phyloP scores from a whole-genome alignment of 1,284 basidiomycete species.

The Ustilago vetiveriae region DNA sequence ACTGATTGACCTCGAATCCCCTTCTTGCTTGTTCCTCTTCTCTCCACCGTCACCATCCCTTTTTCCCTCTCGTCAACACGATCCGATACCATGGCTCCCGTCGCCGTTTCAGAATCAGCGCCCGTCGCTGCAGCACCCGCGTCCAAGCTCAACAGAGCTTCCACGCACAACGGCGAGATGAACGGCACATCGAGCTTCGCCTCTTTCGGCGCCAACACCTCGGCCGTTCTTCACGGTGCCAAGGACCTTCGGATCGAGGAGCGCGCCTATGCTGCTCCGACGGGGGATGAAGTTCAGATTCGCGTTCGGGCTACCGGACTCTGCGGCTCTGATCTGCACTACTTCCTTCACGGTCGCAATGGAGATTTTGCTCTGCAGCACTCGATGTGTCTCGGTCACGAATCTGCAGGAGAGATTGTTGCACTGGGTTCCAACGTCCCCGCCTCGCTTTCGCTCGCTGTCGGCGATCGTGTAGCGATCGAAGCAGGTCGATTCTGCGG shows the following conservation, averaged over 20 bases:
- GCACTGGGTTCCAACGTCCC: constrained; percentile 73
- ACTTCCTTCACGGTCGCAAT: constrained; percentile 73
- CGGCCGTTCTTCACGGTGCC: constrained; percentile 68
- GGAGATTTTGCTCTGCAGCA: constrained; percentile 84
- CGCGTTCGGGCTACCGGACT: constrained; percentile 83
- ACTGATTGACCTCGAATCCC: not conserved
- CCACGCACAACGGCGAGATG: constrained; percentile 17
- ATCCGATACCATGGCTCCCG: constrained; percentile 24
- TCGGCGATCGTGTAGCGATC: constrained; percentile 90
- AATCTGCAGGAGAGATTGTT: constrained; percentile 83
- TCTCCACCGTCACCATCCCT: not conserved
- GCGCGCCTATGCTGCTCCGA: constrained; percentile 76
- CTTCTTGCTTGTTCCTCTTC: not conserved
- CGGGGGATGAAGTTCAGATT: constrained; percentile 75
- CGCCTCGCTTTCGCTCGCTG: constrained; percentile 69
- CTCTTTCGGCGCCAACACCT: constrained; percentile 49
- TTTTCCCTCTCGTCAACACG: not conserved
- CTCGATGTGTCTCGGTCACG: constrained; percentile 87
- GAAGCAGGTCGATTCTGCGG: constrained; percentile 91
- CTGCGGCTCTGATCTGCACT: constrained; percentile 73
- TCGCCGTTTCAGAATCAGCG: constrained; percentile 29
- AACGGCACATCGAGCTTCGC: constrained; percentile 16
- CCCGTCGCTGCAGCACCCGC: constrained; percentile 7
- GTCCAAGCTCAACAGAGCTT: constrained; percentile 14
- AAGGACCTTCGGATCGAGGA: constrained; percentile 72